These are phyloP conservation scores for Polygonum maritimum DNA, from an alignment of 148 eudicot species.

Conservation along the genomic window DNA sequence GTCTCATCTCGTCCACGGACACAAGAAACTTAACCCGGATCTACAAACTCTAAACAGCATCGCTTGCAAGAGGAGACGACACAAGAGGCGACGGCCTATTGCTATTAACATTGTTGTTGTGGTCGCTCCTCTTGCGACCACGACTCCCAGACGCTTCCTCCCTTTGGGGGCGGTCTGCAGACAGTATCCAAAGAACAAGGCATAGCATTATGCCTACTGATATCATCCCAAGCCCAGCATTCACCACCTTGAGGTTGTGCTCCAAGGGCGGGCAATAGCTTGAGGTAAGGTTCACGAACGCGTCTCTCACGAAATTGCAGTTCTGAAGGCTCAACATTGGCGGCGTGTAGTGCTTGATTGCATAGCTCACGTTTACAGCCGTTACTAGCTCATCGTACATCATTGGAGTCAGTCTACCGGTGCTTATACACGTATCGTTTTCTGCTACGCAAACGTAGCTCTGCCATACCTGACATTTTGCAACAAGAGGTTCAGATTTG, in stretches of 20 bases:
- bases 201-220: conserved; percentile 87
- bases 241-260: conserved; percentile 51
- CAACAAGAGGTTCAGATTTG: neutral
- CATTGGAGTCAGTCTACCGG: conserved; percentile 68
- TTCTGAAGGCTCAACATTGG: conserved; percentile 66
- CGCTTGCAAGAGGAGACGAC: neutral
- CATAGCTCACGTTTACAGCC: conserved; percentile 67
- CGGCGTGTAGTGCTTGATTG: conserved; percentile 71
- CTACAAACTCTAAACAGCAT: neutral
- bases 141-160: conserved; percentile 51
- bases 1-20: neutral
- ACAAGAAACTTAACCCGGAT: neutral
- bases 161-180: conserved; percentile 98
- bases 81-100: neutral
- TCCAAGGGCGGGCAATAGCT: conserved; percentile 59
- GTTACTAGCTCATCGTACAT: conserved; percentile 57
- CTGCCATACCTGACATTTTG: conserved; percentile 63
- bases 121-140: neutral
- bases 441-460: conserved; percentile 51
- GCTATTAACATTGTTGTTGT: neutral
- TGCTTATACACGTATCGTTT: conserved; percentile 37
- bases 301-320: conserved; percentile 76
- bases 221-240: conserved; percentile 62
- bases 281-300: conserved; percentile 52
- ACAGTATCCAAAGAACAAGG: conserved; percentile 72